Conservation (phyloP, 1,284 basidiomycete genomes). For the Tilletia indica region DNA sequence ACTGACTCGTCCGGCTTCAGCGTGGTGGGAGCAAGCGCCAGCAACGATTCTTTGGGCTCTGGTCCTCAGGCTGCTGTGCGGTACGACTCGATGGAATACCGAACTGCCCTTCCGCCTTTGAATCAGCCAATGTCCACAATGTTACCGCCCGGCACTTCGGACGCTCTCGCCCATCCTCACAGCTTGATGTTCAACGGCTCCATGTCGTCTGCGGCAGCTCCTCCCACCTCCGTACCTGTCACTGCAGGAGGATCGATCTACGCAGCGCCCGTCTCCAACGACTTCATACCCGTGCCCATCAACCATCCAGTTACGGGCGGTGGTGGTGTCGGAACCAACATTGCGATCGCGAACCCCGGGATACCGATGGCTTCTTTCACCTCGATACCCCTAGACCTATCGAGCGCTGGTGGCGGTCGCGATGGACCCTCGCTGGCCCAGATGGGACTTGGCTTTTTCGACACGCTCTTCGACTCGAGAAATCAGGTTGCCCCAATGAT, state of each 20-base stretch:
- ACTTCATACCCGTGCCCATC: background rate
- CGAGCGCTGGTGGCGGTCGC: background rate
- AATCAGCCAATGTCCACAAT: no score
- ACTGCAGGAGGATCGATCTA: background rate
- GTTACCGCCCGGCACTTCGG: no score
- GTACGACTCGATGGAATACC: no score
- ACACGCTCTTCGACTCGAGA: slow-evolving; percentile 5
- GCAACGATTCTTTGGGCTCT: background rate
- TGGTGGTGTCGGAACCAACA: no score
- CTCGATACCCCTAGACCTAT: background rate
- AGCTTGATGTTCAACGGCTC: no score
- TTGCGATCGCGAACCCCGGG: no score
- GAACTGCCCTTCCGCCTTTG: no score
- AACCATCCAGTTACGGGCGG: background rate
- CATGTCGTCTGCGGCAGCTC: no score
- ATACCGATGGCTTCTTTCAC: background rate
- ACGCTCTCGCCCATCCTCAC: no score
- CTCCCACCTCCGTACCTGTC: no score
- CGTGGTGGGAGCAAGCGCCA: background rate
- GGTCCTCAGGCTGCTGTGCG: no score
- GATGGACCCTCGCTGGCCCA: slow-evolving; percentile 2
- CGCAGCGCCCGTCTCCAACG: background rate
- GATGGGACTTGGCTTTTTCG: background rate
- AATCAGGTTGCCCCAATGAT: background rate
- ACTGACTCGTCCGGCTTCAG: background rate